These are phyloP conservation scores for Coemansia sp. DNA, from an alignment of 192 early-diverging fungal species.

Conservation along the genomic window DNA sequence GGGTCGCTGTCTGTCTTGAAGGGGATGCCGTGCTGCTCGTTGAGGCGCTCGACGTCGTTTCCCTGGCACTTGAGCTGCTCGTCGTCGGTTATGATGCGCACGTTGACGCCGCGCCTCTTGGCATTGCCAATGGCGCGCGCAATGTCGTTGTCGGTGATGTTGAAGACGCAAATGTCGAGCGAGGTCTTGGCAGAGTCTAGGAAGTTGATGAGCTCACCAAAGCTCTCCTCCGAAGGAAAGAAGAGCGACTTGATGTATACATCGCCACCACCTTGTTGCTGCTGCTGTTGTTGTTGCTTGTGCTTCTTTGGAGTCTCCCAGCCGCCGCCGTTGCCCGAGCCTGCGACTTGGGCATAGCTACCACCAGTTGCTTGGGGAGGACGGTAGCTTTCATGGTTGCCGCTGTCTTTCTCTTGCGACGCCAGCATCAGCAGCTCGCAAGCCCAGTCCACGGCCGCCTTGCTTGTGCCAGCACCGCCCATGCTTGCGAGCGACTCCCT, in stretches of 20 bases:
- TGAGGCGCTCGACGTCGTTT: slow-evolving; percentile 59
- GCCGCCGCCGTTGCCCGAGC: slow-evolving; percentile 16
- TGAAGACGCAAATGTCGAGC: slow-evolving; percentile 75
- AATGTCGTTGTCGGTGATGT: slow-evolving; percentile 74
- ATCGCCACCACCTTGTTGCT: slow-evolving; percentile 12
- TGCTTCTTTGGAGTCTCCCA: slow-evolving; percentile 30
- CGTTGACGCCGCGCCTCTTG: slow-evolving; percentile 56
- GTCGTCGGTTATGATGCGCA: slow-evolving; percentile 77
- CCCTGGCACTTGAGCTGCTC: slow-evolving; percentile 63
- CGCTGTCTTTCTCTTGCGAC: slow-evolving; percentile 12
- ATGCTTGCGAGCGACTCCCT: slow-evolving; percentile 34
- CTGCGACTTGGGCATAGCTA: slow-evolving; percentile 35
- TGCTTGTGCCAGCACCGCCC: slow-evolving; percentile 36
- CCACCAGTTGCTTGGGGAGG: slow-evolving; percentile 23
- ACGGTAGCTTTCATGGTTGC: slow-evolving; percentile 7
- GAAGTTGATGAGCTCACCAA: slow-evolving; percentile 57
- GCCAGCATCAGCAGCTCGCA: slow-evolving; percentile 35
- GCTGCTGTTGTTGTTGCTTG: not conserved
- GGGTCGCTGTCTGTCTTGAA: slow-evolving; percentile 56
- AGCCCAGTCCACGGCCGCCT: slow-evolving; percentile 46
- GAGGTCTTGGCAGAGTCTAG: slow-evolving; percentile 59
- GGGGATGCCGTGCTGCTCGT: slow-evolving; percentile 53
- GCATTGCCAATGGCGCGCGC: slow-evolving; percentile 68
- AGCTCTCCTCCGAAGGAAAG: slow-evolving; percentile 68
- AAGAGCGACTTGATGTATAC: slow-evolving; percentile 56